Base-by-base conservation (phyloP, 139 green algal genomes). In the Penium margaritaceum region DNA sequence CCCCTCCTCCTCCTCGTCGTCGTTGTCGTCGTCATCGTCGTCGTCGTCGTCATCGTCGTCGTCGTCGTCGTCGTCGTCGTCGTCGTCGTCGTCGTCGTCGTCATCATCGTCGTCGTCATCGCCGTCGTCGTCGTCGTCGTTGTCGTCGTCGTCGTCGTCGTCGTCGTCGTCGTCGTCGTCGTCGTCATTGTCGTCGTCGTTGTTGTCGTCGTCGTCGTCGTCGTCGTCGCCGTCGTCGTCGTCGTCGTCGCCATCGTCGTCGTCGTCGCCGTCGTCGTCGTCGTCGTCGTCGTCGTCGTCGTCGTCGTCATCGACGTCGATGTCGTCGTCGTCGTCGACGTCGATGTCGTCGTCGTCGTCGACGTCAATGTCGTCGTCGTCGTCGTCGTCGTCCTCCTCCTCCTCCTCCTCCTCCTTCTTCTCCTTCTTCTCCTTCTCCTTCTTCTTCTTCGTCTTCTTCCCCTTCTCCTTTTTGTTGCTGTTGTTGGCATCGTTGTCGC, bases 291-390 rank as follows among this genome's bases (percentile, higher is more conserved):
- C 46, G 21, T 57, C 21, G 21, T n/a, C 46, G 21, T 57, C 46
- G 21, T 57, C 46, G 21, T 57, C 46, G 21, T 57, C 46, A n/a
- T 57, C 46, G 21, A 57, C 21, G 46, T 57, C 46, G 46, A 57
- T 57, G 46, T 57, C 46, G 46, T 57, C 46, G 46, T 57, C 46
- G 46, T 57, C 46, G 21, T 57, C n/a, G n/a, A n/a, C n/a, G n/a
- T n/a, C n/a, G n/a, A n/a, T n/a, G n/a, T n/a, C n/a, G n/a, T n/a
- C n/a, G n/a, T n/a, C n/a, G n/a, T n/a, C n/a, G n/a, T n/a, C n/a
- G n/a, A n/a, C n/a, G n/a, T n/a, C n/a, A n/a, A n/a, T n/a, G n/a
- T n/a, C n/a, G n/a, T n/a, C n/a, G n/a, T n/a, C n/a, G n/a, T n/a
- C 46, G 21, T 57, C 21, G 46, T 57, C 46, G 21, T 57, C 46